phyloP scores from a whole-genome alignment of 1,284 basidiomycete species.

The Chalciporus sp. region DNA sequence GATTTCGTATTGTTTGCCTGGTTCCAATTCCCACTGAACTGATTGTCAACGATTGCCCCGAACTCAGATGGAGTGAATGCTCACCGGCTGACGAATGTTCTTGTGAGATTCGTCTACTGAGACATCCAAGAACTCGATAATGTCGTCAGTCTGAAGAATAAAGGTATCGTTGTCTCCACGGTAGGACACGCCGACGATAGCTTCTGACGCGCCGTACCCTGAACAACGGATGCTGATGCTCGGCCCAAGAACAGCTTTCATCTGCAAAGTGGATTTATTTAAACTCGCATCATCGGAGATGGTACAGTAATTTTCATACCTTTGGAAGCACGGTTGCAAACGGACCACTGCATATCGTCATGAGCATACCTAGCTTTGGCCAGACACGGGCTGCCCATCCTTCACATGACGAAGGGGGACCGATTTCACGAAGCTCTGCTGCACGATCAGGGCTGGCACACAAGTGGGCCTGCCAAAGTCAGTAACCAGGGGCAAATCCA shows the following conservation, averaged over 20 bases:
- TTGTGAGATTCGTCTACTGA: slow-evolving; percentile 7
- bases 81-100: slow-evolving; percentile 20
- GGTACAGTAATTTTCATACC: not conserved
- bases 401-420: slow-evolving; percentile 11
- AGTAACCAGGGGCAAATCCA: not conserved
- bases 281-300: not conserved
- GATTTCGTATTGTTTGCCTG: slow-evolving; percentile 21
- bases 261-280: slow-evolving; percentile 6
- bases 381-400: slow-evolving; percentile 18
- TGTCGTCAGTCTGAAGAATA: not conserved
- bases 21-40: slow-evolving; percentile 24
- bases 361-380: not conserved
- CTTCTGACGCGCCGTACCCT: slow-evolving; percentile 16
- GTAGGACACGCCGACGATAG: not conserved
- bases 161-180: slow-evolving; percentile 6
- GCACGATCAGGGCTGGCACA: slow-evolving; percentile 14
- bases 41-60: not conserved
- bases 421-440: slow-evolving; percentile 16
- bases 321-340: slow-evolving; percentile 18
- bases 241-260: slow-evolving; percentile 17
- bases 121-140: slow-evolving; percentile 22
- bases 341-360: slow-evolving; percentile 15
- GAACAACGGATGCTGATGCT: slow-evolving; percentile 2
- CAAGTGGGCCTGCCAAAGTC: slow-evolving; percentile 7
- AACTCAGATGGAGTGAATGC: not conserved